A percentile compares a stretch with the other conserved stretches of the same genome.
Evolutionary conservation across 345 rosid genomes (phyloP).

Genomic region (Atalantia buxifolia): DNA sequence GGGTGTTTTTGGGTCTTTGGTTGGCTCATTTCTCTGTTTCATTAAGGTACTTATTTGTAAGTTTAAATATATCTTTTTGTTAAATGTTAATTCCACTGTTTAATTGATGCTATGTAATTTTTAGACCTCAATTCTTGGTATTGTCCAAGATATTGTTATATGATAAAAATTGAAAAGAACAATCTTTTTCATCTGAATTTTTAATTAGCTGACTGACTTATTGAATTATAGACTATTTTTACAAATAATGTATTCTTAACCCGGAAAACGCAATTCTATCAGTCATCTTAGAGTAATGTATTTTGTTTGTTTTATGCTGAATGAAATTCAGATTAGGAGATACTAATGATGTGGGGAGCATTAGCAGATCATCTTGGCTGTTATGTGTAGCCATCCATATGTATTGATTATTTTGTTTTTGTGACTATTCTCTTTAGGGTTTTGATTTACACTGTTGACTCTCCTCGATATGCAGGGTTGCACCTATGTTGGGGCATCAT

Average conservation of each 20-base stretch:
- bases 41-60: constrained; percentile 45
- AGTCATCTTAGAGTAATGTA: not conserved
- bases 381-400: not conserved
- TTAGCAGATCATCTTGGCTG: not conserved
- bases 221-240: not conserved
- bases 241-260: not conserved
- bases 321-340: not conserved
- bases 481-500: constrained; percentile 55
- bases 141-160: not conserved
- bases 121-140: not conserved
- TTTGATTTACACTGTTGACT: not conserved
- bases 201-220: not conserved
- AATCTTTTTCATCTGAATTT: not conserved
- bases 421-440: not conserved
- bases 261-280: not conserved
- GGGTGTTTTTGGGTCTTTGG: constrained; percentile 69
- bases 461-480: constrained; percentile 58
- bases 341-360: not conserved
- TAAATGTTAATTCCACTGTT: not conserved
- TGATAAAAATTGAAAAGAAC: not conserved
- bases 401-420: not conserved
- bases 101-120: not conserved
- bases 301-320: not conserved
- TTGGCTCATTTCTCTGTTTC: constrained; percentile 77
- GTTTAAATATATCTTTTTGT: not conserved